Base-by-base conservation (phyloP, 495 filamentous ascomycete species). In the Pseudomonodictys pantanalensis region DNA sequence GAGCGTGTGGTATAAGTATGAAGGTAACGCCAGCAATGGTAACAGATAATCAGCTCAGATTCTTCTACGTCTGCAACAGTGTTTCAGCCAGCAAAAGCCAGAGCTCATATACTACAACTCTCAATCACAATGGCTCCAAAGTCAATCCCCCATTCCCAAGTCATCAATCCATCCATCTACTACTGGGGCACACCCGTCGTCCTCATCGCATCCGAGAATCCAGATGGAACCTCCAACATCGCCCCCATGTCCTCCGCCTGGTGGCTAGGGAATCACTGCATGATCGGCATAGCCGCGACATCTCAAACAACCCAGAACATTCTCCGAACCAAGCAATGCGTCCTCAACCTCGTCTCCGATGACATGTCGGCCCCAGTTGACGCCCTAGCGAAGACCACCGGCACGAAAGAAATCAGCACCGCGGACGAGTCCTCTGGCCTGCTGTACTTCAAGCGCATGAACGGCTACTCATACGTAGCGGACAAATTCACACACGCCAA, bases 141-240 rank as follows among this genome's bases (percentile, higher is more conserved):
- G n/a, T n/a, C n/a, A n/a, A n/a, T n/a, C n/a, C n/a, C n/a, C n/a
- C n/a, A n/a, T n/a, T n/a, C n/a, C n/a, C n/a, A n/a, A n/a, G n/a
- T 71, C 43, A 77, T 79, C 59, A 68, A 70, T 32, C 77, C 77
- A 0, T 74, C 76, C n/a, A 77, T 78, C 29, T 54, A 76, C 52
- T 79, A 77, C 69, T 69, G 62, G 75, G 77, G 76, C 50, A 79
- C 75, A 1, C 74, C 75, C 18, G 72, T 77, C 28, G 71, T 77
- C 28, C 55, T 79, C 20, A 66, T 78, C 25, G 70, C 75, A 15
- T 76, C 75, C 33, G 62, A 71, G 43, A 79, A 79, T 56, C 69
- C 69, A 65, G 75, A 78, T 58, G 68, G 69, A 3, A 72, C 74
- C 17, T 57, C 63, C 58, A 78, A 78, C 57, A 74, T 79, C 35